These are phyloP conservation scores for Candolleomyces eurysporus DNA, from an alignment of 768 basidiomycete species.

Conservation along the genomic window DNA sequence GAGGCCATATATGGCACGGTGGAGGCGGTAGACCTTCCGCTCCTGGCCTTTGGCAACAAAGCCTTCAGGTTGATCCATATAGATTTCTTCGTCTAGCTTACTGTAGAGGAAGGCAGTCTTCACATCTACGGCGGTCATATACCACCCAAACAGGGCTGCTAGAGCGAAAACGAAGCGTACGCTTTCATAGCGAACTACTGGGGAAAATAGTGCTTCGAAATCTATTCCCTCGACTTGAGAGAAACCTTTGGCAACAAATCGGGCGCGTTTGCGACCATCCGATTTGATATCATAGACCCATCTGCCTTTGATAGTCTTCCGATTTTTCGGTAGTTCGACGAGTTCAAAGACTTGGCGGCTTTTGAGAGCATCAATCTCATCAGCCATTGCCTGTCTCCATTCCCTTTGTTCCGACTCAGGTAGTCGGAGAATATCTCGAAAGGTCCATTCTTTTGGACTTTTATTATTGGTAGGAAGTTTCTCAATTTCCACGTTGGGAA, in stretches of 20 bases:
- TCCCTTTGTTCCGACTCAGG: background rate
- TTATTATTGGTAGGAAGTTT: background rate
- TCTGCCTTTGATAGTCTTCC: slow-evolving; percentile 14
- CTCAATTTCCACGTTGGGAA: background rate
- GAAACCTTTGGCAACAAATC: slow-evolving; percentile 18
- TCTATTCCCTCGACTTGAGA: slow-evolving; percentile 14
- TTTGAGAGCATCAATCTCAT: slow-evolving; percentile 10
- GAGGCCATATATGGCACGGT: slow-evolving; percentile 13
- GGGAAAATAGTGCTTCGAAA: slow-evolving; percentile 11
- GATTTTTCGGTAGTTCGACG: too few species aligned
- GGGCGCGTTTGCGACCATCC: slow-evolving; percentile 14
- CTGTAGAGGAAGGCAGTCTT: slow-evolving; percentile 34
- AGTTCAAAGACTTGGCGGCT: slow-evolving; percentile 3
- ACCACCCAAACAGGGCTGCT: slow-evolving; percentile 20
- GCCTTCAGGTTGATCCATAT: slow-evolving; percentile 35
- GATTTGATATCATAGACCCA: slow-evolving; percentile 20
- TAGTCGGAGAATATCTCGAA: background rate
- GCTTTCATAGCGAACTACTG: slow-evolving; percentile 11
- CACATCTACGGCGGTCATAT: slow-evolving; percentile 41
- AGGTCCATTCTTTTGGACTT: slow-evolving; percentile 3
- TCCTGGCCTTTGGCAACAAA: slow-evolving; percentile 24
- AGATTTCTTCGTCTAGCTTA: slow-evolving; percentile 29
- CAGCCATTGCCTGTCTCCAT: slow-evolving; percentile 5
- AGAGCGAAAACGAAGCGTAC: background rate
- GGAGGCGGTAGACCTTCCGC: slow-evolving; percentile 16